Evolutionary conservation across 345 rosid genomes (phyloP).

Genomic region (Populus ilicifolia): DNA sequence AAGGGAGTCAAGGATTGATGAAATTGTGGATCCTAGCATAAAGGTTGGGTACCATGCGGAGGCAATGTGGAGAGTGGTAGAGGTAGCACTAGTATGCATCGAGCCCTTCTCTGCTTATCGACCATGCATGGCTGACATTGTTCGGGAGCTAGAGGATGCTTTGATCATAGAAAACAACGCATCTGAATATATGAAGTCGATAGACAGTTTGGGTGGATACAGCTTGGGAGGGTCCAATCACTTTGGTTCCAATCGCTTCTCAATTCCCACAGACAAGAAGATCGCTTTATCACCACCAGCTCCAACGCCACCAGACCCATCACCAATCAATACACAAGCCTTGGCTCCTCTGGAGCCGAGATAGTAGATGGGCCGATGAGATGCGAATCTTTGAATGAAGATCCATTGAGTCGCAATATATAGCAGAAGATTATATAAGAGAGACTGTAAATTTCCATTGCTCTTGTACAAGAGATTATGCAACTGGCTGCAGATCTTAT

Average conservation of each 20-base stretch:
- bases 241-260: conserved; percentile 50
- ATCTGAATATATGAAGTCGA: conserved; percentile 69
- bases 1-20: conserved; percentile 66
- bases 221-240: conserved; percentile 53
- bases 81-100: conserved; percentile 63
- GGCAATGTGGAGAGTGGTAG: conserved; percentile 79
- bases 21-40: conserved; percentile 60
- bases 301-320: conserved; percentile 39
- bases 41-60: conserved; percentile 68
- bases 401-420: conserved; percentile 10
- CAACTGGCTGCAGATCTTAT: background rate
- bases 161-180: conserved; percentile 74
- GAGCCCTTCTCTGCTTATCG: conserved; percentile 58
- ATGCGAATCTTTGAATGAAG: conserved; percentile 11
- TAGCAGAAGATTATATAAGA: background rate
- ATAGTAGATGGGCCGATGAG: conserved; percentile 20
- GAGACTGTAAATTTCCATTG: conserved; percentile 7
- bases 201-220: conserved; percentile 59
- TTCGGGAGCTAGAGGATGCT: conserved; percentile 70
- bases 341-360: conserved; percentile 51
- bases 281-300: conserved; percentile 29
- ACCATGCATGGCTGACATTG: conserved; percentile 56
- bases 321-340: conserved; percentile 36
- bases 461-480: conserved; percentile 3
- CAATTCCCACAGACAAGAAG: conserved; percentile 44